Conservation (phyloP, 192 early-diverging fungal species). For the Rhizophagus clarus region DNA sequence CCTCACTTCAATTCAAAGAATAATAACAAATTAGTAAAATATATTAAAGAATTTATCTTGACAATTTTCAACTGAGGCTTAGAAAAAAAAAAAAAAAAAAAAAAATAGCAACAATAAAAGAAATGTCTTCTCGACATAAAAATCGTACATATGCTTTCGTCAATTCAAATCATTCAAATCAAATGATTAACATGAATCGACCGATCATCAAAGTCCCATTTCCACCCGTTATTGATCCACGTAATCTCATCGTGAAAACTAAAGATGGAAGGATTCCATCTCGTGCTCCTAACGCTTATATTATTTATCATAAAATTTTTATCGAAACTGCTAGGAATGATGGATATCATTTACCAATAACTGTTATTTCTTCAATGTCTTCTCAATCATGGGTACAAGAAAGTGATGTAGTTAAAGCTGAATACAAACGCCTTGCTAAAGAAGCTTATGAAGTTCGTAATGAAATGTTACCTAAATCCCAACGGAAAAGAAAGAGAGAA, state of each 20-base stretch:
- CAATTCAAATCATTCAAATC: background rate
- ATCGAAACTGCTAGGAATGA: background rate
- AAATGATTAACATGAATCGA: background rate
- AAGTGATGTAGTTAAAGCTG: background rate
- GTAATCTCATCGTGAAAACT: background rate
- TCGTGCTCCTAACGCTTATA: background rate
- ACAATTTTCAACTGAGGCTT: no score
- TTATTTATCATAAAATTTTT: background rate
- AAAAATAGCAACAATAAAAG: no score
- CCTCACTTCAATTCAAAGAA: no score
- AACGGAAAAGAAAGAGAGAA: background rate
- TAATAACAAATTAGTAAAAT: no score
- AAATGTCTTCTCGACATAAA: background rate
- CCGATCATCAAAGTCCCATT: background rate
- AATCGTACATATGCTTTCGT: background rate
- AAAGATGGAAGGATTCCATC: background rate
- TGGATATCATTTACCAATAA: conserved; percentile 11
- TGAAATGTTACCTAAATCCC: background rate
- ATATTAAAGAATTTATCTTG: no score
- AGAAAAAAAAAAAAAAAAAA: no score
- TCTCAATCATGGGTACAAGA: conserved; percentile 2
- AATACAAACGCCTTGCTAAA: conserved; percentile 5
- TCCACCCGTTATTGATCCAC: conserved; percentile 3
- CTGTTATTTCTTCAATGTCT: conserved; percentile 14
- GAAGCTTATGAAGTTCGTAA: background rate